Base-by-base conservation (phyloP, 768 basidiomycete species). In the Pleurotus platypus region DNA sequence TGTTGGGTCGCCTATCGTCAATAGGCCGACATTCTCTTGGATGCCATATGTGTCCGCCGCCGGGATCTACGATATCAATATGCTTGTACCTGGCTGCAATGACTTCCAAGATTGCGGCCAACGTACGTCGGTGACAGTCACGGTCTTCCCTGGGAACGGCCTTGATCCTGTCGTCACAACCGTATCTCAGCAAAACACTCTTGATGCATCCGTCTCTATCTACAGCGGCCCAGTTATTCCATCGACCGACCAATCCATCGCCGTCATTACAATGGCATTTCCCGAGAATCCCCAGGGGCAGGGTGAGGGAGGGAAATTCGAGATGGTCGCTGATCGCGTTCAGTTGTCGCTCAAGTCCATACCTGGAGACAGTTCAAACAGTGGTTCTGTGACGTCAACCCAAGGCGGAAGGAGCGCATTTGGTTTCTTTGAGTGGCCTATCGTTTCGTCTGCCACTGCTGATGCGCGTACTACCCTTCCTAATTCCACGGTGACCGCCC, bases 401-500 rank as follows among this genome's bases (percentile, higher is more conserved):
- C 57, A 61, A 58, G 71, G 69, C 40, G 67, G 72, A 11, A 75
- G 75, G 38, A 74, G 68, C 18, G 85, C 85, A 2, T 94, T 92
- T 65, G 96, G 96, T 11, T 86, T 97, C 63, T 87, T 91, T 61
- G 96, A 98, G 69, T 98, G 90, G 90, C 84, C 88, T 20, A 71
- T 88, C 30, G 72, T 71, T 54, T 67, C 72, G 8, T 69, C 71
- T 1, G 57, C 68, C 2, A 69, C 72, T 35, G 69, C 78, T 20
- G 86, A 92, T 64, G 87, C 86, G 5, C 84, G 85, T 2, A 72
- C 80, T 9, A 67, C 73, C 2, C 73, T 95, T 43, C 74, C 86
- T 1, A 94, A 93, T 66, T 69, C 81, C 2, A 83, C 86, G 9
- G 74, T 89, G 67, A 94, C 94, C 2, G 57, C 78, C 2, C 70